A percentile compares a stretch with the other conserved stretches of the same genome.
Conservation (phyloP, 2,329 filamentous ascomycete genomes). For the Bipolaris gigantea region DNA sequence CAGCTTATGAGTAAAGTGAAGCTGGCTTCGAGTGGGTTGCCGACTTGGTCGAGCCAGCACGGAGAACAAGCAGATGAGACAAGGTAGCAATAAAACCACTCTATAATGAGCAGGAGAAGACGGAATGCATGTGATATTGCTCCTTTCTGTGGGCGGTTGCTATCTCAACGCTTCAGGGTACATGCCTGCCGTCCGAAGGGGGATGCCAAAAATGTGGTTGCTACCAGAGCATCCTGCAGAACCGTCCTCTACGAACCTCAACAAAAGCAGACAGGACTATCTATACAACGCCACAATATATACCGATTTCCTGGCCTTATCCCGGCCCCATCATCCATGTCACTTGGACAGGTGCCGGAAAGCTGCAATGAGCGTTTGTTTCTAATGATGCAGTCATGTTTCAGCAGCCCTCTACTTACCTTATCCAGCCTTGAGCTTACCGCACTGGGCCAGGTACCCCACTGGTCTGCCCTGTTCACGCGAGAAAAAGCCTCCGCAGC, state of each 20-base stretch:
- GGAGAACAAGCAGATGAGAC: background rate
- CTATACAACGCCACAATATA: conserved; percentile 21
- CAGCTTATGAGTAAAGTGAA: conserved; percentile 11
- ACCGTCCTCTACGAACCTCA: conserved; percentile 7
- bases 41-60: background rate
- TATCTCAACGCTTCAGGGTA: conserved; percentile 1
- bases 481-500: conserved; percentile 9
- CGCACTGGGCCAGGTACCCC: conserved; percentile 13
- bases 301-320: conserved; percentile 5
- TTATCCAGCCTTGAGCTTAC: conserved; percentile 2
- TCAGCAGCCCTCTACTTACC: conserved; percentile 18
- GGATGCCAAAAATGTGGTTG: background rate
- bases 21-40: conserved; percentile 4
- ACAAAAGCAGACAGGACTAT: conserved; percentile 3
- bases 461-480: conserved; percentile 11
- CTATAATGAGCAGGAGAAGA: background rate
- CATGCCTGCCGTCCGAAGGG: conserved; percentile 1
- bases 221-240: conserved; percentile 9
- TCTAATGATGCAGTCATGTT: conserved; percentile 23
- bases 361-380: conserved; percentile 20
- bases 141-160: conserved; percentile 2
- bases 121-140: background rate
- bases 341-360: conserved; percentile 8
- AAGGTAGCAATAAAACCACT: background rate
- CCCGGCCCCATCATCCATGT: conserved; percentile 4